Evolutionary conservation across 1,284 basidiomycete species (phyloP).

Genomic region (Fomitopsis pinicola): DNA sequence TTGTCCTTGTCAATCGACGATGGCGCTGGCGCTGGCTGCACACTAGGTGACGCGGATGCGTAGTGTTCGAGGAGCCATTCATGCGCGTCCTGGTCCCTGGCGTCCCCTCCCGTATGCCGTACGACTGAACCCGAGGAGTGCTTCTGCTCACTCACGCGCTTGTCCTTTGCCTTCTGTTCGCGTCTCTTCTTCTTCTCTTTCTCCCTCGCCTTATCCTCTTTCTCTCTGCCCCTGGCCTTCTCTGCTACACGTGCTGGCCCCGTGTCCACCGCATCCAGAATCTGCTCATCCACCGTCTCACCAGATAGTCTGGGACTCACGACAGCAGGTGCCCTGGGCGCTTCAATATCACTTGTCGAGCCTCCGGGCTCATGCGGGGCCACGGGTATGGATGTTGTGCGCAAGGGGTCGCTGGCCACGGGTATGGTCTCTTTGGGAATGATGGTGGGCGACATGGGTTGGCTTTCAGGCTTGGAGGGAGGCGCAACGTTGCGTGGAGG

Average conservation of each 20-base stretch:
- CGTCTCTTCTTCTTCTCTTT: constrained; percentile 7
- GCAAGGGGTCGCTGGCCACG: neutral
- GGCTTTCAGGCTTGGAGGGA: neutral
- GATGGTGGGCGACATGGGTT: neutral
- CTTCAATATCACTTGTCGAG: neutral
- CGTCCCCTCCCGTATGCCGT: constrained; percentile 12
- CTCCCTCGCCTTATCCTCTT: constrained; percentile 5
- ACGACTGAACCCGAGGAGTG: neutral
- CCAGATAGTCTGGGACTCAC: neutral
- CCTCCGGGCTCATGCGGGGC: constrained; percentile 7
- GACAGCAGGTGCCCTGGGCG: neutral
- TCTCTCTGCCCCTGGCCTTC: neutral
- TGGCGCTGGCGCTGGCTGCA: constrained; percentile 9
- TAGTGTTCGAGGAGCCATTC: constrained; percentile 58
- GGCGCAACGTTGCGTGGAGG: neutral
- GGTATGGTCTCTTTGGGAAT: neutral
- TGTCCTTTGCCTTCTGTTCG: constrained; percentile 6
- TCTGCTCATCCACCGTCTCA: neutral
- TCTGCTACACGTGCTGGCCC: neutral
- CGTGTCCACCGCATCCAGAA: neutral
- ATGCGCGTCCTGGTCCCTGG: constrained; percentile 43
- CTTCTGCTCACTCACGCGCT: neutral
- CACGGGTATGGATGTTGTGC: neutral
- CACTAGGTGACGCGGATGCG: constrained; percentile 23
- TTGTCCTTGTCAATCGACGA: constrained; percentile 1